Evolutionary conservation across 768 basidiomycete species (phyloP).

Genomic region (Pluteus cervinus): DNA sequence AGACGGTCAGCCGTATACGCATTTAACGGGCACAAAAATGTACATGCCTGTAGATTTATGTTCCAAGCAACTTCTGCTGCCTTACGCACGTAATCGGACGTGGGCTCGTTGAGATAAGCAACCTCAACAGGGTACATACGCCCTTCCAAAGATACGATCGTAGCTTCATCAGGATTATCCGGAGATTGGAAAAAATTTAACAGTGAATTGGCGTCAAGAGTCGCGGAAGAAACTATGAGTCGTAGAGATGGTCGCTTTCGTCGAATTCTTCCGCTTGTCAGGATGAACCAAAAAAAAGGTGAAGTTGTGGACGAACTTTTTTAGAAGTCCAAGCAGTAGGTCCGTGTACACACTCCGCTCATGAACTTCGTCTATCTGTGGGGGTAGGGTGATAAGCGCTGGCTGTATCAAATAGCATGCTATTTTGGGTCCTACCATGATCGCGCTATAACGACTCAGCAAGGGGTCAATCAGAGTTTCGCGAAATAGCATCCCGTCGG

Average conservation of each 20-base stretch:
- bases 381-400: conserved; percentile 3
- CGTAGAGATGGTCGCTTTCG: conserved; percentile 86
- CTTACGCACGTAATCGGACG: conserved; percentile 72
- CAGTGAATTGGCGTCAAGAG: conserved; percentile 88
- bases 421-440: conserved; percentile 64
- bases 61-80: conserved; percentile 84
- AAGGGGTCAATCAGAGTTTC: conserved; percentile 91
- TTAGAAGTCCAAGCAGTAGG: conserved; percentile 82
- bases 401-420: conserved; percentile 3
- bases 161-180: conserved; percentile 59
- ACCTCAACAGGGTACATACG: conserved; percentile 94
- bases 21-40: not conserved
- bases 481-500: conserved; percentile 97
- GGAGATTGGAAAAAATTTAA: conserved; percentile 84
- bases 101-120: conserved; percentile 76
- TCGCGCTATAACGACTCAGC: conserved; percentile 86
- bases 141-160: conserved; percentile 87
- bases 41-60: conserved; percentile 66
- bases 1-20: conserved; percentile 6
- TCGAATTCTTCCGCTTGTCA: conserved; percentile 58
- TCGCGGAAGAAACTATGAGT: conserved; percentile 92
- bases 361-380: conserved; percentile 94
- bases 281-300: not conserved
- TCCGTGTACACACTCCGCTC: conserved; percentile 97
- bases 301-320: conserved; percentile 59